These are phyloP conservation scores for Evansstolkia leycettana DNA, from an alignment of 495 filamentous ascomycete genomes.

Conservation along the genomic window DNA sequence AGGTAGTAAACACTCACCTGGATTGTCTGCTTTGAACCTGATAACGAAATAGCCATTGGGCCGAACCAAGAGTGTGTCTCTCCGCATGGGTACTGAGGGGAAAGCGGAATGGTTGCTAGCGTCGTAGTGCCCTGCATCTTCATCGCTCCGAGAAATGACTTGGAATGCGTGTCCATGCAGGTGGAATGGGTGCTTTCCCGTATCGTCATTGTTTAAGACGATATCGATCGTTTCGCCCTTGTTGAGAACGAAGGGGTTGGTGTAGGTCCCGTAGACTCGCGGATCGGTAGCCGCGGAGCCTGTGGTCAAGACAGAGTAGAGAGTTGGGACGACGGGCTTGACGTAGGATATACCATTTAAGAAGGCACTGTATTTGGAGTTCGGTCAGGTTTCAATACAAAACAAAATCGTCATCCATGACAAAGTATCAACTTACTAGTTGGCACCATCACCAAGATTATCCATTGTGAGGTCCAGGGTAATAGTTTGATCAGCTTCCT, in stretches of 20 bases:
- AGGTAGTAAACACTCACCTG: conserved; percentile 16
- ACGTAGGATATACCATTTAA: conserved; percentile 73
- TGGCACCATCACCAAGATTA: conserved; percentile 61
- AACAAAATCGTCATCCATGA: no score
- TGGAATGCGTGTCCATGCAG: conserved; percentile 83
- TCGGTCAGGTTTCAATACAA: no score
- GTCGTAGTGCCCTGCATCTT: conserved; percentile 21
- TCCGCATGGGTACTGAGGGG: conserved; percentile 30
- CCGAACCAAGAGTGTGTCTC: conserved; percentile 36
- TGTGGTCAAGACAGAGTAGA: conserved; percentile 62
- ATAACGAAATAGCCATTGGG: conserved; percentile 39
- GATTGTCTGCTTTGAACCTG: conserved; percentile 46
- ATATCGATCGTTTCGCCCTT: conserved; percentile 63
- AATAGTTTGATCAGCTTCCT: conserved; percentile 46
- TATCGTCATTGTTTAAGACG: conserved; percentile 66
- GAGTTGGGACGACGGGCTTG: conserved; percentile 60
- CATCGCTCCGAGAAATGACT: conserved; percentile 28
- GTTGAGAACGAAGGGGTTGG: conserved; percentile 55
- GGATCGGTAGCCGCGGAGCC: conserved; percentile 50
- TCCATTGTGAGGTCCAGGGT: conserved; percentile 57
- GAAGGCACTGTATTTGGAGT: conserved; percentile 39
- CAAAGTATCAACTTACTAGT: conserved; percentile 45
- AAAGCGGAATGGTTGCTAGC: conserved; percentile 23
- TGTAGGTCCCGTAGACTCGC: conserved; percentile 60
- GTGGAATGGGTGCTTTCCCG: conserved; percentile 74